Conservation (phyloP, 768 basidiomycete species). For the Clitopilus hobsonii region DNA sequence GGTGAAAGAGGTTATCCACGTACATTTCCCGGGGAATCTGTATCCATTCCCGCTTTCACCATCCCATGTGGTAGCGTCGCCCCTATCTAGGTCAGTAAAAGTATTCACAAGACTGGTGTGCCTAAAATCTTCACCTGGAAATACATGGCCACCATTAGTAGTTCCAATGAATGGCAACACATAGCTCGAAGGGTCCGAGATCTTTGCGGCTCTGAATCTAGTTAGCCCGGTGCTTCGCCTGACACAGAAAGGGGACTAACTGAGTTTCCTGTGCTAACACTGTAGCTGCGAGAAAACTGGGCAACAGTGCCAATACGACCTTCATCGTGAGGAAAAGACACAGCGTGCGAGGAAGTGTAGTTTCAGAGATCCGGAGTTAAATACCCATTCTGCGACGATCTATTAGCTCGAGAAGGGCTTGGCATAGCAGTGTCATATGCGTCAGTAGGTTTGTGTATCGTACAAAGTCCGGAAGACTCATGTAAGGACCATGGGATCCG, state of each 20-base stretch:
- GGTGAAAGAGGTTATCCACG: conserved; percentile 5
- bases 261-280: background rate
- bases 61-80: conserved; percentile 67
- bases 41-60: conserved; percentile 66
- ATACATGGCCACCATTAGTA: conserved; percentile 60
- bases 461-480: too few species aligned
- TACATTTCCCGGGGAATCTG: conserved; percentile 58
- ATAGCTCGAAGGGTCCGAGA: conserved; percentile 35
- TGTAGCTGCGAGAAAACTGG: background rate
- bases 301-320: background rate
- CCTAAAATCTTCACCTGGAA: conserved; percentile 51
- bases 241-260: background rate
- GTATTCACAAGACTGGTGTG: background rate
- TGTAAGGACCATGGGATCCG: too few species aligned
- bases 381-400: too few species aligned
- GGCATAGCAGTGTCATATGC: too few species aligned
- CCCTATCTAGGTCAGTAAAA: conserved; percentile 28
- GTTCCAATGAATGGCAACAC: conserved; percentile 65
- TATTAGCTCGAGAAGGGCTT: too few species aligned
- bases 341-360: too few species aligned
- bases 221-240: background rate
- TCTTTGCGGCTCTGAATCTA: background rate
- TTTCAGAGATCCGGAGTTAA: too few species aligned
- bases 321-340: background rate
- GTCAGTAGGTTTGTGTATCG: too few species aligned